Conservation (phyloP, 257 asterid species). For the Solanum piurae region DNA sequence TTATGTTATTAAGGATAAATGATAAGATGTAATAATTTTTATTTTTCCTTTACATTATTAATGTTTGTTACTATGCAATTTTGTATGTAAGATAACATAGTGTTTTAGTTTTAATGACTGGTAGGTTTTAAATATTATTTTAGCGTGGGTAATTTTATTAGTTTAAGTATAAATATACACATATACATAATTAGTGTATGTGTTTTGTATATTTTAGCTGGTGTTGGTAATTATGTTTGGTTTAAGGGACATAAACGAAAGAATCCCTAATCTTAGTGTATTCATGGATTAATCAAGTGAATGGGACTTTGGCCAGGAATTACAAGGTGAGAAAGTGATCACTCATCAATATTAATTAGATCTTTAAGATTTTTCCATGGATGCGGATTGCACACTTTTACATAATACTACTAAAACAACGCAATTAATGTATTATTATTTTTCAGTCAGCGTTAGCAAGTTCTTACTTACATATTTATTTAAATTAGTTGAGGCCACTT, state of each 20-base stretch:
- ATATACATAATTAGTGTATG: background rate
- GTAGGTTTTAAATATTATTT: too few species aligned
- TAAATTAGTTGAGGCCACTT: background rate
- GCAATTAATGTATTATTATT: background rate
- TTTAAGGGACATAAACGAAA: background rate
- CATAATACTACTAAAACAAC: background rate
- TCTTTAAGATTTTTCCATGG: background rate
- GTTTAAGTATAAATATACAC: background rate
- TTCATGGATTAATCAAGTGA: background rate
- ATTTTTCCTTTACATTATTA: too few species aligned
- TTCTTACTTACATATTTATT: background rate
- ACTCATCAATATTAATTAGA: background rate
- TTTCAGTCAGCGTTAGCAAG: background rate
- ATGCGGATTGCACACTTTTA: background rate
- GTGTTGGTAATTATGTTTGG: background rate
- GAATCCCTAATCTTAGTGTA: background rate
- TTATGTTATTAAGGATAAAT: too few species aligned
- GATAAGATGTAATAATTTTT: too few species aligned
- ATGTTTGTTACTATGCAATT: too few species aligned
- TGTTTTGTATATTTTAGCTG: background rate
- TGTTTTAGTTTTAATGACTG: too few species aligned
- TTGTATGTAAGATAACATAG: too few species aligned
- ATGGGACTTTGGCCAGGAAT: background rate
- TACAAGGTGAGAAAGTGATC: background rate
- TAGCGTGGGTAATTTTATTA: too few species aligned